These are phyloP conservation scores for Quillaja saponaria DNA, from an alignment of 306 rosid genomes.

Conservation along the genomic window DNA sequence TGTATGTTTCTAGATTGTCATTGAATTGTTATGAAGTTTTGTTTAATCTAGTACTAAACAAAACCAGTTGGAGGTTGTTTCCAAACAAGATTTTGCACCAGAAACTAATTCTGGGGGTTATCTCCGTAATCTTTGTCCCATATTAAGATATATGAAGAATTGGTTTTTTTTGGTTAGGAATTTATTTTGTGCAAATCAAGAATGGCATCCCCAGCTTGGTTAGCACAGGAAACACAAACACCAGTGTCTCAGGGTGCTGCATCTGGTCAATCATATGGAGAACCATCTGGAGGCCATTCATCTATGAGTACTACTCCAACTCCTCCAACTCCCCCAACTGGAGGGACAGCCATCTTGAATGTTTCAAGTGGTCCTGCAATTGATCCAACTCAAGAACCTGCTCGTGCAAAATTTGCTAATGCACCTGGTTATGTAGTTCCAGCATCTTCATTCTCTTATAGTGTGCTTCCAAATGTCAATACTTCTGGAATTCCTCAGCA, in stretches of 20 bases:
- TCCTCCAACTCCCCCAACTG: constrained; percentile 14
- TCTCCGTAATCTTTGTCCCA: no score
- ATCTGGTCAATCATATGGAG: constrained; percentile 23
- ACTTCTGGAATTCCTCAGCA: constrained; percentile 44
- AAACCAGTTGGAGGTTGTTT: no score
- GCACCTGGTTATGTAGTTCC: constrained; percentile 33
- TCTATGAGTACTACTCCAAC: constrained; percentile 24
- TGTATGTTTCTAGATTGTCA: no score
- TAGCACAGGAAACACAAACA: constrained; percentile 41
- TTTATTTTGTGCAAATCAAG: constrained; percentile 30
- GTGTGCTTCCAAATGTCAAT: constrained; percentile 24
- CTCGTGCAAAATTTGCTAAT: constrained; percentile 15
- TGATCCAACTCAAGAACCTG: constrained; percentile 18
- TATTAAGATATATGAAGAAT: no score
- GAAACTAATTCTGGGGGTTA: no score
- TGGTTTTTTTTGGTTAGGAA: background rate
- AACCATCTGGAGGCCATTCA: constrained; percentile 26
- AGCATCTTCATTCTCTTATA: constrained; percentile 25
- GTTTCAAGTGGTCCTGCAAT: background rate
- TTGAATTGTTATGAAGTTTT: no score
- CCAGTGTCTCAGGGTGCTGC: constrained; percentile 26
- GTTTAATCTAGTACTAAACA: no score
- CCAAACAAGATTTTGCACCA: no score
- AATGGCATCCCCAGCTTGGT: constrained; percentile 58
- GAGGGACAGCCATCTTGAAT: background rate